Percentiles rank a stretch among this genome's conserved stretches.
Evolutionary conservation across 345 rosid genomes (phyloP).

Genomic region (Clarkia xantiana): DNA sequence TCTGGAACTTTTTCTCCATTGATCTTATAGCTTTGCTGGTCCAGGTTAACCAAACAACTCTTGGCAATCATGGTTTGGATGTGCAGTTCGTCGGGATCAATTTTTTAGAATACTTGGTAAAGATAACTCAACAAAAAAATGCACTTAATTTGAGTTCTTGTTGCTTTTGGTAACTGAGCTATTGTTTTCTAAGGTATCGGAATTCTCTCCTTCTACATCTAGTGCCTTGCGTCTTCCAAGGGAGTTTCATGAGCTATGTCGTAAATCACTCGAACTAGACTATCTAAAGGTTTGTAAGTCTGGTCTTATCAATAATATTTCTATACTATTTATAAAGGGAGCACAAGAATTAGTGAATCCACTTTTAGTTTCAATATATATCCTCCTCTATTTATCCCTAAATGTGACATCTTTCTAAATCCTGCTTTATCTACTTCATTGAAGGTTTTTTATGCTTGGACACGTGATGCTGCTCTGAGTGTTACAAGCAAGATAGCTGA

Average conservation of each 20-base stretch:
- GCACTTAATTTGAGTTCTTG: too few species aligned
- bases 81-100: constrained; percentile 68
- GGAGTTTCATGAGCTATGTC: constrained; percentile 93
- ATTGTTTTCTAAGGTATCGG: constrained; percentile 55
- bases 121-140: constrained; percentile 2
- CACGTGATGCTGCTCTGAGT: constrained; percentile 69
- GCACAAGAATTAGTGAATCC: not conserved
- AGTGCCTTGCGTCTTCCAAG: constrained; percentile 94
- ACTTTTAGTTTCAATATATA: too few species aligned
- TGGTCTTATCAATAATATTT: not conserved
- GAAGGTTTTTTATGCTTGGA: constrained; percentile 84
- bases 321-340: not conserved
- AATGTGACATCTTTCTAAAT: not conserved
- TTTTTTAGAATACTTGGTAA: constrained; percentile 88
- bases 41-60: constrained; percentile 81
- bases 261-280: constrained; percentile 57
- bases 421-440: constrained; percentile 9
- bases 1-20: too few species aligned
- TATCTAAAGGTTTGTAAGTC: constrained; percentile 52
- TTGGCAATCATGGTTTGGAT: constrained; percentile 63
- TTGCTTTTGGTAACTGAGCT: not conserved
- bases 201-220: constrained; percentile 89
- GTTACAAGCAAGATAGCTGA: constrained; percentile 55
- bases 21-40: constrained; percentile 2
- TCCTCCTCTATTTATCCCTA: too few species aligned